phyloP scores from a whole-genome alignment of 2,329 filamentous ascomycete genomes.

The Macrophomina tecta region DNA sequence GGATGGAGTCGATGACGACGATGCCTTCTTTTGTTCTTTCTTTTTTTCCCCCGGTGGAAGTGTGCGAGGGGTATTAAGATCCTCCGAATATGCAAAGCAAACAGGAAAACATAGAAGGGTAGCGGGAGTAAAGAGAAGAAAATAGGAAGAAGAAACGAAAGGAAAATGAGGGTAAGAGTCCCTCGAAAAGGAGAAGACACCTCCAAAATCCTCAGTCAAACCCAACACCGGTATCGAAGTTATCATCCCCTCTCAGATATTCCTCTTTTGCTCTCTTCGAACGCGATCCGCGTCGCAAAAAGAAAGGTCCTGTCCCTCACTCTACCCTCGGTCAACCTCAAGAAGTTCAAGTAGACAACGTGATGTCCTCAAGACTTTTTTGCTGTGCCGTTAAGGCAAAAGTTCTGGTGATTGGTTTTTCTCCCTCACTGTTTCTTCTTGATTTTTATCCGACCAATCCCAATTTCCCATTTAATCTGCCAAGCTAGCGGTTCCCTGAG shows the following conservation, averaged over 20 bases:
- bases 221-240: background rate
- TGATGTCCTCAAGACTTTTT: slow-evolving; percentile 17
- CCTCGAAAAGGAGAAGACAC: background rate
- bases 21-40: slow-evolving; percentile 22
- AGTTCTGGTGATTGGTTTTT: background rate
- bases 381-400: slow-evolving; percentile 17
- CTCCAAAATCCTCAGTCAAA: background rate
- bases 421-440: slow-evolving; percentile 17
- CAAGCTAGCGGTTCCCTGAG: slow-evolving; percentile 4
- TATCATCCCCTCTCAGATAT: background rate
- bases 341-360: slow-evolving; percentile 21
- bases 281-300: too few relatives aligned
- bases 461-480: background rate
- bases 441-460: background rate
- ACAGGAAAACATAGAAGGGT: background rate
- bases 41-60: background rate
- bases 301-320: background rate
- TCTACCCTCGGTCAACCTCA: slow-evolving; percentile 6
- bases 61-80: slow-evolving; percentile 9
- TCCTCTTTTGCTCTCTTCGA: background rate
- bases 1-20: background rate
- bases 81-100: background rate
- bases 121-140: background rate
- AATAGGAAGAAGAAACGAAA: background rate
- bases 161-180: background rate